Evolutionary conservation across 768 basidiomycete species (phyloP), one percentile per base, ranked within the genome.

Genomic region (Mycena albidolilacea): DNA sequence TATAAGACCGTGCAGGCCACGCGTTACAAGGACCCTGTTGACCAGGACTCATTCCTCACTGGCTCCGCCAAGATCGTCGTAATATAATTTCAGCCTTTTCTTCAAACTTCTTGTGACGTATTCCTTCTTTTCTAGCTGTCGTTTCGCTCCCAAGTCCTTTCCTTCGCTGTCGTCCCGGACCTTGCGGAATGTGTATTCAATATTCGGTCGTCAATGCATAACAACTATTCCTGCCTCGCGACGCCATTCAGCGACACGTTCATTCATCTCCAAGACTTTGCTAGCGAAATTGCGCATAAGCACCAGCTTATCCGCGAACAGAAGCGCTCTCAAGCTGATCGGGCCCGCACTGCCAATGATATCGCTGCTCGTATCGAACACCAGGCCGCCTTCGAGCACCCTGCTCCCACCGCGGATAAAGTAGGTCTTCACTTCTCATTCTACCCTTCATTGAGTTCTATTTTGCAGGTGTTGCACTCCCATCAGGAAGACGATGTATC

Each of bases 1-100:
- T n/a, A 14, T 54, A 66, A 66, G 54, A 17, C 65, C 11, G 14
- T 66, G 8, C 54, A 41, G 7, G 68, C 68, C 46, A 69, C 68
- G 2, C 5, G 12, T 1, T 69, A 38, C 30, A 41, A 69, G 1
- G 68, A 69, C 46, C 30, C 30, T 30, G 30, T 30, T 30, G 30
- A 30, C 30, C 30, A 30, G 30, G 30, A 30, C 30, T 30, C 38
- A 2, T 69, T 69, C 17, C 68, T 69, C 14, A 41, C 57, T n/a
- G 60, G 2, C 0, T 69, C 61, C 9, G 68, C 68, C 2, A 11
- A 43, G 9, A 11, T 61, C 5, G 50, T 69, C 5, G 68, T 69
- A 54, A 5, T 58, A 23, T 1, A 3, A 52, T 5, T 21, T 69
- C 7, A 30, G 30, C 41, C 5, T 58, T 43, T 43, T 15, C 23